Evolutionary conservation across 306 rosid genomes (phyloP).

Genomic region (Malus orientalis): DNA sequence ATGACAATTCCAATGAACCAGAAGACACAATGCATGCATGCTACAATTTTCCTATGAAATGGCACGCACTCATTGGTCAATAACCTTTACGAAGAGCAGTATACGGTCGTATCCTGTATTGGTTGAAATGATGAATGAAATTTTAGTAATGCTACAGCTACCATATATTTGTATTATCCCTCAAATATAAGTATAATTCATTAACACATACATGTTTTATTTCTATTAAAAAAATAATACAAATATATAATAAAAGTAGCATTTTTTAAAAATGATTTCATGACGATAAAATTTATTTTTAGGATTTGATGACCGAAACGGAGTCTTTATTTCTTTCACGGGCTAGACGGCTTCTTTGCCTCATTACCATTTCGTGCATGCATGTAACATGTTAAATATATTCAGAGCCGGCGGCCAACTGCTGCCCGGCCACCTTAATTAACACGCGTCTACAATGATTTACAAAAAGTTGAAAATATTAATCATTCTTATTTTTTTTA

Average conservation of each 20-base stretch:
- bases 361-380: not conserved
- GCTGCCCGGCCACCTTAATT: not conserved
- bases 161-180: no score
- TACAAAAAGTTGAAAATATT: not conserved
- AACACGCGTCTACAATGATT: not conserved
- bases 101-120: not conserved
- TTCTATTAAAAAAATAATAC: no score
- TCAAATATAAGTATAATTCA: accelerated
- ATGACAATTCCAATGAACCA: not conserved
- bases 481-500: no score
- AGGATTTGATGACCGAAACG: not conserved
- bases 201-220: accelerated
- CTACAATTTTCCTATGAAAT: not conserved
- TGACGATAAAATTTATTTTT: not conserved
- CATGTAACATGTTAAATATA: not conserved
- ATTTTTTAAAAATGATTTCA: not conserved
- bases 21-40: not conserved
- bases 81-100: not conserved
- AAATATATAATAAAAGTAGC: no score
- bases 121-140: not conserved
- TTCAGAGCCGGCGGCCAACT: not conserved
- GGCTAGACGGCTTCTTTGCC: conserved; percentile 4
- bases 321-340: not conserved
- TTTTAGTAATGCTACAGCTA: no score
- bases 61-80: not conserved